phyloP scores from a whole-genome alignment of 345 rosid genomes.

The Cardamine resedifolia region DNA sequence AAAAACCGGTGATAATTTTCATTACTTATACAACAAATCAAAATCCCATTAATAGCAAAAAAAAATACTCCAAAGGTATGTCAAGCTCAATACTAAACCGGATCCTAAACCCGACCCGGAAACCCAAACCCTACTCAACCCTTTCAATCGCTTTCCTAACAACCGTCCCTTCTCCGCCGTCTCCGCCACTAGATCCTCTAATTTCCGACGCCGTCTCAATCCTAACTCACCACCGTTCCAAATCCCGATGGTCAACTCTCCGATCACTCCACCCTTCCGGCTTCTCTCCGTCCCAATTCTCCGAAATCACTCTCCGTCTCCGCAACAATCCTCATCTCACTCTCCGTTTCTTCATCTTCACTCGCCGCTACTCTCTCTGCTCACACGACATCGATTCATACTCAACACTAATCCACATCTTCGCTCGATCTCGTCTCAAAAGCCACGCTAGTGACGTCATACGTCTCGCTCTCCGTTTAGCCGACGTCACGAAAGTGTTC shows the following conservation, averaged over 20 bases:
- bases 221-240: constrained; percentile 79
- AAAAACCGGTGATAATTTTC: too few species aligned
- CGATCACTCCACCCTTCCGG: constrained; percentile 57
- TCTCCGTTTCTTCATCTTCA: constrained; percentile 73
- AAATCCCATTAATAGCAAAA: not conserved
- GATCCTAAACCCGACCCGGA: constrained; percentile 15
- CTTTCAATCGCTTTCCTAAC: constrained; percentile 4
- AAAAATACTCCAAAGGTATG: not conserved
- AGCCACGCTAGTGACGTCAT: constrained; percentile 49
- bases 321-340: constrained; percentile 64
- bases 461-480: constrained; percentile 48
- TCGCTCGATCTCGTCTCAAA: constrained; percentile 72
- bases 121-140: constrained; percentile 25
- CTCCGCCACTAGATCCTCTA: constrained; percentile 28
- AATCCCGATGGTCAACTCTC: constrained; percentile 76
- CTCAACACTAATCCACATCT: constrained; percentile 64
- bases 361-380: constrained; percentile 61
- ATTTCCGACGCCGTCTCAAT: constrained; percentile 56
- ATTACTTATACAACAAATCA: not conserved
- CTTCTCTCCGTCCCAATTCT: constrained; percentile 60
- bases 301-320: constrained; percentile 52
- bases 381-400: constrained; percentile 53
- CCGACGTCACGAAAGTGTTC: constrained; percentile 42
- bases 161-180: constrained; percentile 39
- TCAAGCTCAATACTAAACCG: constrained; percentile 28